Percentiles rank a stretch among this genome's conserved stretches.
Evolutionary conservation across 108 stramenopile species (phyloP).

Genomic region (Cyclotella cryptica): DNA sequence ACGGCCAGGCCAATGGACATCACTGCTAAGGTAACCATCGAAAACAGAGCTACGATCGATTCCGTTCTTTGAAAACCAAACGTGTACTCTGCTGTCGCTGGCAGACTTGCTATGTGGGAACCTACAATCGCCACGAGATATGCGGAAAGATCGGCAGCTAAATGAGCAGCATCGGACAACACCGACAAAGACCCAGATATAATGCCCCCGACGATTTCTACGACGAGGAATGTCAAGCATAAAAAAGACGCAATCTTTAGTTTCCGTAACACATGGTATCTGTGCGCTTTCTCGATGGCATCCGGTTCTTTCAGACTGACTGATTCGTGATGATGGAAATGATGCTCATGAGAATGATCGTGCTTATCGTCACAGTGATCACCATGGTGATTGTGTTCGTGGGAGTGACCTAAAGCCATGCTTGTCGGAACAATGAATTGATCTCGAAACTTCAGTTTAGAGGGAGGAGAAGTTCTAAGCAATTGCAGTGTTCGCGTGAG

Average conservation of each 20-base stretch:
- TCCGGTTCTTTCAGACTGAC: neutral
- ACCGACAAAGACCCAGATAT: constrained; percentile 81
- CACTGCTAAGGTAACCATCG: constrained; percentile 78
- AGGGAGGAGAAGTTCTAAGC: no score
- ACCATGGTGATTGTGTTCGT: constrained; percentile 28
- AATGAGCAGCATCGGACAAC: constrained; percentile 90
- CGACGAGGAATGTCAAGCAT: constrained; percentile 71
- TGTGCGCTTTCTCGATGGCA: constrained; percentile 35
- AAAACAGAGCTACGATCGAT: constrained; percentile 89
- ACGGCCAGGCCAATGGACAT: constrained; percentile 76
- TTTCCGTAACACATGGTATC: constrained; percentile 61
- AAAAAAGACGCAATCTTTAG: constrained; percentile 69
- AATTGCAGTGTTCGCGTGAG: no score
- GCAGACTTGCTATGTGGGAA: constrained; percentile 76
- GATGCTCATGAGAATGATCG: constrained; percentile 22
- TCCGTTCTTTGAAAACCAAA: constrained; percentile 94
- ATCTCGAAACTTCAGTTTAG: no score
- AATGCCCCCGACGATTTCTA: constrained; percentile 81
- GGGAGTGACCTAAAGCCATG: constrained; percentile 20
- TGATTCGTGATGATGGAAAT: constrained; percentile 10
- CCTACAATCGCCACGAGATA: constrained; percentile 87
- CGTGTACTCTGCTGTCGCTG: constrained; percentile 78
- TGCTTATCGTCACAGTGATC: neutral
- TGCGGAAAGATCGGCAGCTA: constrained; percentile 79
- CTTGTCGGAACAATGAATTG: neutral